These are phyloP conservation scores for Pseudozyma thailandica DNA, from an alignment of 1,284 basidiomycete genomes.

Conservation along the genomic window DNA sequence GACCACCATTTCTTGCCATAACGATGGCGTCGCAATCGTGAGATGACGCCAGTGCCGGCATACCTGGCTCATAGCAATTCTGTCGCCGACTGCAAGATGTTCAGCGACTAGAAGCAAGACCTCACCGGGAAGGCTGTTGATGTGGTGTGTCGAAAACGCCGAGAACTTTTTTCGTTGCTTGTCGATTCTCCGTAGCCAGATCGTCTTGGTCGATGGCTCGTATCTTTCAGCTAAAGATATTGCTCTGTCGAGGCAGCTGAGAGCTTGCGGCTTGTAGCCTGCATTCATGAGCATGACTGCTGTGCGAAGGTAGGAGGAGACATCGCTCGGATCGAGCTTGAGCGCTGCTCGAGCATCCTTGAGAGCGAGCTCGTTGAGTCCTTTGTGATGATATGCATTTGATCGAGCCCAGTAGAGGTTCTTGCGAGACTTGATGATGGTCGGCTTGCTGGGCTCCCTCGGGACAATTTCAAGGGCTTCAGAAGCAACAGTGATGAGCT, in stretches of 20 bases:
- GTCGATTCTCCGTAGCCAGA: conserved; percentile 13
- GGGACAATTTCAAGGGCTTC: conserved; percentile 17
- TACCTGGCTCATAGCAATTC: conserved; percentile 15
- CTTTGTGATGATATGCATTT: conserved; percentile 15
- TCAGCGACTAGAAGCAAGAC: conserved; percentile 15
- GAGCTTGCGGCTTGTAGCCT: conserved; percentile 11
- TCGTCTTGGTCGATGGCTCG: conserved; percentile 1
- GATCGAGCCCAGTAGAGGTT: conserved; percentile 39
- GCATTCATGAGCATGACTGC: conserved; percentile 19
- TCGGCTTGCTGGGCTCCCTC: not conserved
- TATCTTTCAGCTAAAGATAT: not conserved
- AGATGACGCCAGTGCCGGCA: conserved; percentile 18
- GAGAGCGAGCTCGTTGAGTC: conserved; percentile 14
- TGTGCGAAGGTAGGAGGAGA: conserved; percentile 22
- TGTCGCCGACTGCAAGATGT: not conserved
- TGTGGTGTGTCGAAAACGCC: not conserved
- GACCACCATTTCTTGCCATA: conserved; percentile 11
- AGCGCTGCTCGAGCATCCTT: conserved; percentile 33
- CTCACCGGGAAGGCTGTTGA: conserved; percentile 19
- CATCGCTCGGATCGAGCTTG: conserved; percentile 33
- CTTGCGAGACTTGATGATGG: conserved; percentile 33
- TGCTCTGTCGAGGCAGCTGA: conserved; percentile 22
- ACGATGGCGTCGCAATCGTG: not conserved
- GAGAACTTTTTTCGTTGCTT: conserved; percentile 18
- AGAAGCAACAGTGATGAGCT: conserved; percentile 21